Evolutionary conservation across 495 filamentous ascomycete species (phyloP).

Genomic region (Astrothelium macrocarpum): DNA sequence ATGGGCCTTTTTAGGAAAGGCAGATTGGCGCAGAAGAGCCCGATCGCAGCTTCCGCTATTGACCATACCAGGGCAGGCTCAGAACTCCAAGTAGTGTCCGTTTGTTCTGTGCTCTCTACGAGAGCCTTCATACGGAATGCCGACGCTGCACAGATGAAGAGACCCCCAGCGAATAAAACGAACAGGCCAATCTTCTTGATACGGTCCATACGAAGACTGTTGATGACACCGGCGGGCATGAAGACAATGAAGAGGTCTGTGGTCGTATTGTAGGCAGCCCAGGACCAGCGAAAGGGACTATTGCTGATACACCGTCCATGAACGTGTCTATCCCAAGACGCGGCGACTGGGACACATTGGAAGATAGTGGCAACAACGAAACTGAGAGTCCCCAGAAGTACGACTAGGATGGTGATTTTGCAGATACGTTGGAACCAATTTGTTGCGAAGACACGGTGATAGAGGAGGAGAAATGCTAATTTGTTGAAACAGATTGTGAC

Average conservation of each 20-base stretch:
- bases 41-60: conserved; percentile 13
- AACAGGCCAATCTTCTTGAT: conserved; percentile 9
- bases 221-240: conserved; percentile 12
- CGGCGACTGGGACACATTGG: conserved; percentile 6
- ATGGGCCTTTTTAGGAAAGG: conserved; percentile 2
- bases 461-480: conserved; percentile 15
- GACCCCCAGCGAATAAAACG: conserved; percentile 10
- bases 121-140: conserved; percentile 16
- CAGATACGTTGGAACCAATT: conserved; percentile 3
- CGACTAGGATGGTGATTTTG: neutral
- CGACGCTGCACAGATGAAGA: conserved; percentile 13
- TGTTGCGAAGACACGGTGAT: conserved; percentile 13
- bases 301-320: conserved; percentile 14
- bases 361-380: conserved; percentile 6
- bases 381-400: neutral
- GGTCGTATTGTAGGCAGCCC: conserved; percentile 13
- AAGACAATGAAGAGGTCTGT: conserved; percentile 14
- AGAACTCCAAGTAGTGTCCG: conserved; percentile 10
- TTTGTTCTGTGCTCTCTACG: conserved; percentile 1
- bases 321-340: conserved; percentile 2
- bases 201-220: conserved; percentile 7
- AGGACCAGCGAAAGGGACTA: conserved; percentile 14
- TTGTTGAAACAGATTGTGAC: conserved; percentile 14
- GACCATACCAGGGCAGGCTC: conserved; percentile 14
- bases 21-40: conserved; percentile 12